phyloP scores from a whole-genome alignment of 306 rosid species.

The Malus sieversii region DNA sequence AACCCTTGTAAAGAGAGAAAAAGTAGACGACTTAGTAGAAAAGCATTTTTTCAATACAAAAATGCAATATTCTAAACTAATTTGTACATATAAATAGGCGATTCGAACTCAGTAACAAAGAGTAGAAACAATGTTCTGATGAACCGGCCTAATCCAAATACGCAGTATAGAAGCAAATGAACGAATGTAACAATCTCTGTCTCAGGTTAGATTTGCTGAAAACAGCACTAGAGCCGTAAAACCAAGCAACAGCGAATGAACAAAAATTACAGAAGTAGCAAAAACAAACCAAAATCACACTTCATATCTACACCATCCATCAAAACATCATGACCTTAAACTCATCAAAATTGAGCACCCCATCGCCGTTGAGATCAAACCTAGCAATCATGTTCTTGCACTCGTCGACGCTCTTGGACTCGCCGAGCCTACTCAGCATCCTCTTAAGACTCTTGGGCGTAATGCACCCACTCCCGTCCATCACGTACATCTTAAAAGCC shows the following conservation, averaged over 20 bases:
- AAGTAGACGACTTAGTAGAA: too few species aligned
- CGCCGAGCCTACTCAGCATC: conserved; percentile 65
- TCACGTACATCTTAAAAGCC: conserved; percentile 74
- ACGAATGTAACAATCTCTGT: too few species aligned
- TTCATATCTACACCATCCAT: not conserved
- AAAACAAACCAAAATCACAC: not conserved
- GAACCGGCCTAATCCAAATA: too few species aligned
- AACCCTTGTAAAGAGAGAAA: too few species aligned
- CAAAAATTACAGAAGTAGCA: not conserved
- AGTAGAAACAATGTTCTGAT: too few species aligned
- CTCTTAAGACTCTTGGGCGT: conserved; percentile 66
- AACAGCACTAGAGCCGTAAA: too few species aligned
- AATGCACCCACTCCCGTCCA: conserved; percentile 65
- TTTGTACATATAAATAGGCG: too few species aligned
- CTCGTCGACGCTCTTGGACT: conserved; percentile 47
- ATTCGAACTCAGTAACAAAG: too few species aligned
- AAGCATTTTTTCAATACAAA: too few species aligned
- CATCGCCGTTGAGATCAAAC: conserved; percentile 81
- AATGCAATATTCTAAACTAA: too few species aligned
- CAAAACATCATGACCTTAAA: conserved; percentile 71
- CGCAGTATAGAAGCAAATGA: too few species aligned
- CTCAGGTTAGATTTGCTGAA: too few species aligned
- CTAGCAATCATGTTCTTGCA: conserved; percentile 53
- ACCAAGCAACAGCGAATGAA: not conserved
- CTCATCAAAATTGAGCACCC: conserved; percentile 71